Conservation (phyloP, 2,329 filamentous ascomycete species). For the Talaromyces atroroseus region DNA sequence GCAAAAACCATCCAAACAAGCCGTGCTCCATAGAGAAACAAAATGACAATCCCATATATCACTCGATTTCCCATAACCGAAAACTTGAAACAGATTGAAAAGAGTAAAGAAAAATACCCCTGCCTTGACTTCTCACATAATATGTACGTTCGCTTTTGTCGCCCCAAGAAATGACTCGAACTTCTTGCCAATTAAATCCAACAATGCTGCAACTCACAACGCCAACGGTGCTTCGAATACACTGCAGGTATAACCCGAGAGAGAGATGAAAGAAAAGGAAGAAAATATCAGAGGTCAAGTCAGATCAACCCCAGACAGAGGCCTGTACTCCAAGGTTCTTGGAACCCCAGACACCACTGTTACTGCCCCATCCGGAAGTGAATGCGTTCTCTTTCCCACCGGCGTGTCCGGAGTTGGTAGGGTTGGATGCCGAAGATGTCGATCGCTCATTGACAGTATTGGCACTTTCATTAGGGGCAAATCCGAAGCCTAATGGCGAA, state of each 20-base stretch:
- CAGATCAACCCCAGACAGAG: conserved; percentile 79
- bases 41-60: conserved; percentile 20
- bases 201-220: conserved; percentile 14
- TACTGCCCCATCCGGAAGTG: conserved; percentile 68
- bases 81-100: neutral
- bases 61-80: conserved; percentile 15
- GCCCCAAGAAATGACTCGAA: conserved; percentile 16
- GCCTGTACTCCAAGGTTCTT: conserved; percentile 82
- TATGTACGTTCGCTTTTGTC: conserved; percentile 30
- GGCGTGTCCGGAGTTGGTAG: conserved; percentile 43
- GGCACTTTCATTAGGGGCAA: conserved; percentile 50
- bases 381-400: conserved; percentile 36
- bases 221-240: conserved; percentile 14
- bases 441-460: conserved; percentile 45
- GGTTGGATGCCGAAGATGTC: conserved; percentile 56
- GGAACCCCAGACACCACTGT: conserved; percentile 78
- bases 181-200: conserved; percentile 10
- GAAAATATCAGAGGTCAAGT: conserved; percentile 14
- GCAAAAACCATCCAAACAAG: conserved; percentile 16
- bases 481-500: conserved; percentile 77
- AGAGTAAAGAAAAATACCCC: conserved; percentile 13
- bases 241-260: conserved; percentile 7
- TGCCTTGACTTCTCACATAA: conserved; percentile 21
- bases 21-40: conserved; percentile 22
- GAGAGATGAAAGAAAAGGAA: conserved; percentile 12